Conservation (phyloP, 2,329 filamentous ascomycete species). For the Cladosporium sp. region DNA sequence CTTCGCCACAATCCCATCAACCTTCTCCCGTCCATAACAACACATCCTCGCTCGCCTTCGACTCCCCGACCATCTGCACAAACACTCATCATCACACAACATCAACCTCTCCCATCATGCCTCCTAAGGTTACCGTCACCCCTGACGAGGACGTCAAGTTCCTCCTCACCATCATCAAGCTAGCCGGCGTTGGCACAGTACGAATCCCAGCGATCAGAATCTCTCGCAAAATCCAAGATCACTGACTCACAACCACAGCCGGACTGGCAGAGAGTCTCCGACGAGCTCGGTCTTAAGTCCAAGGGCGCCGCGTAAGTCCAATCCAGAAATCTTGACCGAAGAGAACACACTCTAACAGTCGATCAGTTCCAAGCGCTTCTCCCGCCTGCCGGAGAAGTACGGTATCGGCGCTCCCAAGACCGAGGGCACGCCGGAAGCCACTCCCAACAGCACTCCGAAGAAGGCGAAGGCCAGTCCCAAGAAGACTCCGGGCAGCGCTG, state of each 20-base stretch:
- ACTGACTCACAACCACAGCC: constrained; percentile 8
- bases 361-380: constrained; percentile 13
- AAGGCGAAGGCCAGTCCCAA: constrained; percentile 6
- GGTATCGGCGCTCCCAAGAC: background rate
- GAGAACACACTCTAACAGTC: background rate
- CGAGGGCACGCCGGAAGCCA: background rate
- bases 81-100: background rate
- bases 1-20: background rate
- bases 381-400: constrained; percentile 16
- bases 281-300: constrained; percentile 13
- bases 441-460: constrained; percentile 1
- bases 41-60: background rate
- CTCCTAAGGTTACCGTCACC: background rate
- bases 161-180: constrained; percentile 8
- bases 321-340: background rate
- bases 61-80: background rate
- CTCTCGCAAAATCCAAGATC: background rate
- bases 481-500: background rate
- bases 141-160: constrained; percentile 11
- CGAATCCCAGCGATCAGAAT: background rate
- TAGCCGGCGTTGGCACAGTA: background rate
- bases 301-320: constrained; percentile 16
- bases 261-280: constrained; percentile 18
- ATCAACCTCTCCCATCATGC: constrained; percentile 1
- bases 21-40: background rate